Evolutionary conservation across 192 early-diverging fungal species (phyloP), one percentile per base, ranked within the genome.

Genomic region (Podila verticillata): DNA sequence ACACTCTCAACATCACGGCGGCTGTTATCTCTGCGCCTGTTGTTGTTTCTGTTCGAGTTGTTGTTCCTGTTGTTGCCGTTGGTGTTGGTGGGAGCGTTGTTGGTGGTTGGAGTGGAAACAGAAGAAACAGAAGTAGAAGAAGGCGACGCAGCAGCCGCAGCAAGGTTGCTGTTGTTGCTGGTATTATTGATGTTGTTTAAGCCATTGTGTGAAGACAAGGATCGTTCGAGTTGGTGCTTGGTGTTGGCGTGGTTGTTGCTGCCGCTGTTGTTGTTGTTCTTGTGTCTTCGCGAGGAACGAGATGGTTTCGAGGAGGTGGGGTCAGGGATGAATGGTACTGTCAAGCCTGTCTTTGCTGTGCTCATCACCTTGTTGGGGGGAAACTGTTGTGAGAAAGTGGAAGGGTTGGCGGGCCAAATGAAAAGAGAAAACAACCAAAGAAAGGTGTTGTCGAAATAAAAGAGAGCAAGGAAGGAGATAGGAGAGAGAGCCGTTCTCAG

Each of bases 281-380:
- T 57, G 62, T 58, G 51, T 24, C 70, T 68, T 35, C 69, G 75
- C 20, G 69, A n/a, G 60, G 28, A 63, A 68, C 57, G 63, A 68
- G 63, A 29, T 36, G 57, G 65, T 30, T 72, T 80, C 72, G 72
- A 66, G 32, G 63, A n/a, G 1, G 73, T 62, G 49, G 70, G 17
- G 47, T 69, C 51, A 63, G 77, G 66, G 28, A 63, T 72, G 77
- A 57, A 80, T 63, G 77, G 70, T 68, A 67, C 77, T 58, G 66
- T 68, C 70, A 80, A 80, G 49, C 77, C 77, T 66, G 77, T 71
- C 77, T 80, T 80, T 80, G 68, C 77, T 72, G 77, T 80, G 77
- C 77, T 80, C 77, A 80, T 80, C 69, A 80, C 77, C 32, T 39
- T 24, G 29, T 32, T 32, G 29, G 32, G 24, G 68, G 2, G 49